These are phyloP conservation scores for Aegilops tauschii DNA, from an alignment of 176 grass and related monocot genomes.

Conservation along the genomic window DNA sequence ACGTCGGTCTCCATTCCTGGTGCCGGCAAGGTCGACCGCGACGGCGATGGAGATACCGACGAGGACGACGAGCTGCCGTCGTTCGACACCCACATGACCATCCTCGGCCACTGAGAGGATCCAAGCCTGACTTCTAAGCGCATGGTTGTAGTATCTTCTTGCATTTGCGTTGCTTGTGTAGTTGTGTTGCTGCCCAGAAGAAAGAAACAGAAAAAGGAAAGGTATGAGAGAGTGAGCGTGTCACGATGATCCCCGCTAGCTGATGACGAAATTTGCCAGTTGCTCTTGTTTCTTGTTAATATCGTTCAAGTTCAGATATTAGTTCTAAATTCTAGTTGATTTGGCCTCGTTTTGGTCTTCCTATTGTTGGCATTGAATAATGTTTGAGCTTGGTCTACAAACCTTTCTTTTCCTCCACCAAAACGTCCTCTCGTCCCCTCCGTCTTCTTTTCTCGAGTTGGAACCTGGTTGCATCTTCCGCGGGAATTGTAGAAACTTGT, in stretches of 20 bases:
- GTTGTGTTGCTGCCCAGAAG: neutral
- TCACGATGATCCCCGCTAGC: neutral
- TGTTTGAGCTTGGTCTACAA: no score
- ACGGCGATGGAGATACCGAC: neutral
- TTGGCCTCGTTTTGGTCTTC: neutral
- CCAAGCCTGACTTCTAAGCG: neutral
- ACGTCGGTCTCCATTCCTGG: neutral
- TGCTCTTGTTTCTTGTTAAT: neutral
- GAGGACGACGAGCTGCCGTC: conserved; percentile 44
- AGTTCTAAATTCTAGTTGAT: neutral
- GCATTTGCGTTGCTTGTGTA: conserved; percentile 1
- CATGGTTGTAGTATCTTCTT: conserved; percentile 19
- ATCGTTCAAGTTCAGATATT: neutral
- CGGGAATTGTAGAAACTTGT: no score
- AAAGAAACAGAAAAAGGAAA: neutral
- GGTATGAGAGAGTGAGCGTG: neutral
- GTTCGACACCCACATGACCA: conserved; percentile 35
- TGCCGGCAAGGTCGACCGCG: neutral
- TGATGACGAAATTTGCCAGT: neutral
- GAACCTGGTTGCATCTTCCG: no score
- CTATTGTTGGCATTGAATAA: neutral
- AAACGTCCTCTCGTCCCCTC: no score
- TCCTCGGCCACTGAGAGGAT: conserved; percentile 56
- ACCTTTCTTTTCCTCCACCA: no score
- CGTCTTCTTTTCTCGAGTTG: no score